Evolutionary conservation across 208 protist genomes (phyloP), one percentile per base, ranked within the genome.

Genomic region (Wallacemonas rigidus): DNA sequence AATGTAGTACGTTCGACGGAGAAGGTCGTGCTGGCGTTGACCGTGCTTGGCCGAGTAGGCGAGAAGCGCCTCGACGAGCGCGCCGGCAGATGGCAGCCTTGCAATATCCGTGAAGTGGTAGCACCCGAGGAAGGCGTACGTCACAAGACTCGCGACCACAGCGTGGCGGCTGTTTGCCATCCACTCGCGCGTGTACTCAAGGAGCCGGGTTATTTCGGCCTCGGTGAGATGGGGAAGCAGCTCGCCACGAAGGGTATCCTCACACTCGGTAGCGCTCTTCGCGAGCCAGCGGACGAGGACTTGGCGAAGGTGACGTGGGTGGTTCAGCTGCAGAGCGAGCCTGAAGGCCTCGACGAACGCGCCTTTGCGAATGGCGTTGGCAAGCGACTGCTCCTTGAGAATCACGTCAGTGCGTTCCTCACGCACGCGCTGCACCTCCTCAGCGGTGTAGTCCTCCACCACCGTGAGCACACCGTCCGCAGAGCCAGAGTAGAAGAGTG

Each of bases 151-250:
- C 7, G 91, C 92, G 11, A 98, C 87, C 43, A 78, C 74, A 72
- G 81, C 87, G 67, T 95, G 83, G 2, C 90, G 90, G 50, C 88
- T 93, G 81, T 96, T 98, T 11, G 89, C 94, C 45, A 97, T 84
- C 94, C 94, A 98, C 82, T 98, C 90, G 1, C 89, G 89, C 41
- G 88, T 95, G 78, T 93, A 98, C 75, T 95, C 81, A 64, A 98
- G 76, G n/a, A 96, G 77, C 6, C 82, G 84, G 3, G 84, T 69
- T 65, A 98, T 58, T 51, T 91, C 70, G 8, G 93, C 88, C 60
- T 85, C 81, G 15, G 71, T 72, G 9, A 96, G 79, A 0, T 68
- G 47, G 0, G 88, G 87, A 54, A 95, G 69, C 38, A 98, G 76
- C 69, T 79, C 78, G 0, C 45, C n/a, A 7, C 82, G 78, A 48